Evolutionary conservation across 139 green algal species (phyloP), one percentile per base, ranked within the genome.

Genomic region (Spirogloea muscicola): DNA sequence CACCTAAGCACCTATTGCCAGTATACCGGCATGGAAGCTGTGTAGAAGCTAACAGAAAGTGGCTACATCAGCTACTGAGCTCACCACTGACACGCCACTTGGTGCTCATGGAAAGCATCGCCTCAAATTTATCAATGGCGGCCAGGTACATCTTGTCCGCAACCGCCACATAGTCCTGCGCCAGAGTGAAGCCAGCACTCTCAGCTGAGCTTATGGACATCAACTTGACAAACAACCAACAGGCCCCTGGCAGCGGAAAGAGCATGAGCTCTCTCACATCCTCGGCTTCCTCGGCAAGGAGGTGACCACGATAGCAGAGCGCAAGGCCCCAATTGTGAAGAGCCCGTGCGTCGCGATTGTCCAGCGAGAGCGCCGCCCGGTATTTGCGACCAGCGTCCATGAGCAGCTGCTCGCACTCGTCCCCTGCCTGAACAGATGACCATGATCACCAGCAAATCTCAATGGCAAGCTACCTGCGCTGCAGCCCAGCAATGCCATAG

Each of bases 241-340:
- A n/a, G n/a, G n/a, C n/a, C n/a, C n/a, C n/a, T n/a, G n/a, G n/a
- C n/a, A n/a, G n/a, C n/a, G n/a, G n/a, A n/a, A n/a, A n/a, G n/a
- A n/a, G n/a, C n/a, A n/a, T n/a, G n/a, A n/a, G n/a, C n/a, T n/a
- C n/a, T n/a, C 62, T 7, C 55, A 80, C 72, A 36, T 83, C 71
- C 36, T 67, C 75, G 31, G 46, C 57, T 41, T 62, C 40, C 10
- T 68, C 48, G 10, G 57, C 75, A 29, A 80, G 37, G 1, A 82
- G 72, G 7, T 83, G 55, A 4, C 49, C 74, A 0, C 74, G 40
- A 38, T 68, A 74, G 71, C 75, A 82, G 21, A 82, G 75, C n/a
- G 75, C 75, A 18, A 76, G 60, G 3, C 75, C 75, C 70, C 75
- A 82, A 41, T 81, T 82, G 41, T 77, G 52, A 5, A 82, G 71